Conservation (phyloP, 176 grass and related monocot genomes). For the Areca catechu region DNA sequence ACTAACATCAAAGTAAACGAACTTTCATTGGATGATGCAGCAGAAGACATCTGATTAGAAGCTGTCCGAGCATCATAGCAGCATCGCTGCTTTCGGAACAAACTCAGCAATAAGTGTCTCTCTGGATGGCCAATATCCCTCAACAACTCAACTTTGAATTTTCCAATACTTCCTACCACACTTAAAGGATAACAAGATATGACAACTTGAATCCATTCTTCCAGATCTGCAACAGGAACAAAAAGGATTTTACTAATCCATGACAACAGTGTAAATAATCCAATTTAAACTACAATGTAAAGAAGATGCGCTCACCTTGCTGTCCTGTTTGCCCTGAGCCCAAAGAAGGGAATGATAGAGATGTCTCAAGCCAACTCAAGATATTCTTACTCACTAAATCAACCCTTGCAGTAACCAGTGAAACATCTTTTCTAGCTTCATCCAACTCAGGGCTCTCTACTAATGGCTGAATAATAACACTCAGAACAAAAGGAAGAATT, state of each 20-base stretch:
- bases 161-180: slow-evolving; percentile 39
- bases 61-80: slow-evolving; percentile 25
- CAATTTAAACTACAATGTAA: background rate
- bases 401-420: slow-evolving; percentile 1
- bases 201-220: slow-evolving; percentile 69
- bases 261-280: background rate
- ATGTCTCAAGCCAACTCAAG: slow-evolving; percentile 61
- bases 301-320: slow-evolving; percentile 37
- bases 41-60: slow-evolving; percentile 1
- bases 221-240: slow-evolving; percentile 36
- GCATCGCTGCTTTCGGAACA: slow-evolving; percentile 50
- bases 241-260: background rate
- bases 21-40: slow-evolving; percentile 6
- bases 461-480: slow-evolving; percentile 39
- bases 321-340: slow-evolving; percentile 18
- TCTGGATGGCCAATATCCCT: slow-evolving; percentile 39
- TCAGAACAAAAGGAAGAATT: slow-evolving; percentile 52
- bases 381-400: slow-evolving; percentile 49
- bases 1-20: slow-evolving; percentile 17
- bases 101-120: slow-evolving; percentile 43
- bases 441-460: slow-evolving; percentile 24
- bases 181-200: slow-evolving; percentile 67
- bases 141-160: slow-evolving; percentile 39
- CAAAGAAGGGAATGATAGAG: slow-evolving; percentile 49
- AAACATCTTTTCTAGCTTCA: slow-evolving; percentile 10